Evolutionary conservation across 2,329 filamentous ascomycete genomes (phyloP).

Genomic region (Clonostachys sp.): DNA sequence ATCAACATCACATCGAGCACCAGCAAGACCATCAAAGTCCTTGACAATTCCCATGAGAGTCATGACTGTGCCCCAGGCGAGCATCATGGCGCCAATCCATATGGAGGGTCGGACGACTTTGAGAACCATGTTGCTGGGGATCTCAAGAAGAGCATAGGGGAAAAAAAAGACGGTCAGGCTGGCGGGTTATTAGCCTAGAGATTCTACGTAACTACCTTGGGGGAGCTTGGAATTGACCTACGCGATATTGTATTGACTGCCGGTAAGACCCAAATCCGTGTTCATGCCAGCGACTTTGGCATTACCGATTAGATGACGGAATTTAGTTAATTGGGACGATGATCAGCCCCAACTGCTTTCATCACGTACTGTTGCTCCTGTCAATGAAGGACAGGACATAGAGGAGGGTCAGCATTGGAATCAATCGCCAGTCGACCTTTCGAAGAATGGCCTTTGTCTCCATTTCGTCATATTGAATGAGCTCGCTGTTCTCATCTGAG

Average conservation of each 20-base stretch:
- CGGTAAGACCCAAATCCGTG: conserved; percentile 31
- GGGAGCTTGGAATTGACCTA: conserved; percentile 16
- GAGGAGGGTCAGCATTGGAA: conserved; percentile 41
- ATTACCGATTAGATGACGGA: conserved; percentile 47
- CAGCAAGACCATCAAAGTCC: not conserved
- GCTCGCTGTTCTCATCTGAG: no score
- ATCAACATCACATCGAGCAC: not conserved
- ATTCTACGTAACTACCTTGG: conserved; percentile 8
- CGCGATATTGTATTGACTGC: conserved; percentile 29
- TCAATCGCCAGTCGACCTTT: conserved; percentile 56
- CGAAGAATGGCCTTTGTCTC: conserved; percentile 30
- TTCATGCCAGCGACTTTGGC: conserved; percentile 36
- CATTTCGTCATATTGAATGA: not conserved
- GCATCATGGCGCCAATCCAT: conserved; percentile 4
- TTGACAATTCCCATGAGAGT: not conserved
- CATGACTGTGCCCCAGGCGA: conserved; percentile 4
- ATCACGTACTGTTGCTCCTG: not conserved
- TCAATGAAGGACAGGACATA: conserved; percentile 55
- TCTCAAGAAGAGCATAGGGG: conserved; percentile 44
- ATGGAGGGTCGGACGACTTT: conserved; percentile 3
- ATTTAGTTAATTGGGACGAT: not conserved
- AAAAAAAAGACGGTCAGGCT: conserved; percentile 49
- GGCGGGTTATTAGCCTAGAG: no score
- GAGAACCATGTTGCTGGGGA: conserved; percentile 26
- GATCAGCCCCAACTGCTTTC: not conserved